A percentile compares a stretch with the other conserved stretches of the same genome.
Evolutionary conservation across 306 rosid genomes (phyloP).

Genomic region (Prunus fruticosa): DNA sequence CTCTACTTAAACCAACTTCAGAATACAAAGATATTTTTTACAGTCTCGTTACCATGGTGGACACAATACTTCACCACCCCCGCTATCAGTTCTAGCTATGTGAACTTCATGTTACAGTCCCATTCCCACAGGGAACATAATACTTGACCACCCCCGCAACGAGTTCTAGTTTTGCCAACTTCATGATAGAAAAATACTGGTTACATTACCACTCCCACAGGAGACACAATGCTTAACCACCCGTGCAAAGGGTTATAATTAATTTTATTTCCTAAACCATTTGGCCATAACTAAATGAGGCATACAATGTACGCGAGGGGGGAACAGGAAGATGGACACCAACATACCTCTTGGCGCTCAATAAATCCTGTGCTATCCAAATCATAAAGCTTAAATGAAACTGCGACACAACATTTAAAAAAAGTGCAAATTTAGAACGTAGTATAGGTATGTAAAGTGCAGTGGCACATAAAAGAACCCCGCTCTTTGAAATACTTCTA

Average conservation of each 20-base stretch:
- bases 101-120: too few relatives aligned
- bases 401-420: slow-evolving; percentile 34
- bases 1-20: not conserved
- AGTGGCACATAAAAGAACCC: not conserved
- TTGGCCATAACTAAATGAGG: not conserved
- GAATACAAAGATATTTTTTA: too few relatives aligned
- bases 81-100: too few relatives aligned
- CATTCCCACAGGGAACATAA: too few relatives aligned
- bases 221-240: slow-evolving; percentile 1
- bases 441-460: not conserved
- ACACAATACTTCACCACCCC: too few relatives aligned
- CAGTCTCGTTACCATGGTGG: too few relatives aligned
- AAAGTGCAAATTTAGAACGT: not conserved
- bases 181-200: not conserved
- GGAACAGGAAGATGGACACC: not conserved
- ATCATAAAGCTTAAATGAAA: slow-evolving; percentile 86
- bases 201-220: not conserved
- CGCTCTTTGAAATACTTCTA: not conserved
- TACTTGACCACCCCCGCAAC: not conserved
- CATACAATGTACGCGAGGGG: not conserved
- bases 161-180: not conserved
- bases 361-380: slow-evolving; percentile 71
- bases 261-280: not conserved
- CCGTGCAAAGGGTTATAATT: not conserved
- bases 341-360: slow-evolving; percentile 78